Evolutionary conservation across 805 yeast species (phyloP), one percentile per base, ranked within the genome.

Genomic region (Barnettozyma pratensis): DNA sequence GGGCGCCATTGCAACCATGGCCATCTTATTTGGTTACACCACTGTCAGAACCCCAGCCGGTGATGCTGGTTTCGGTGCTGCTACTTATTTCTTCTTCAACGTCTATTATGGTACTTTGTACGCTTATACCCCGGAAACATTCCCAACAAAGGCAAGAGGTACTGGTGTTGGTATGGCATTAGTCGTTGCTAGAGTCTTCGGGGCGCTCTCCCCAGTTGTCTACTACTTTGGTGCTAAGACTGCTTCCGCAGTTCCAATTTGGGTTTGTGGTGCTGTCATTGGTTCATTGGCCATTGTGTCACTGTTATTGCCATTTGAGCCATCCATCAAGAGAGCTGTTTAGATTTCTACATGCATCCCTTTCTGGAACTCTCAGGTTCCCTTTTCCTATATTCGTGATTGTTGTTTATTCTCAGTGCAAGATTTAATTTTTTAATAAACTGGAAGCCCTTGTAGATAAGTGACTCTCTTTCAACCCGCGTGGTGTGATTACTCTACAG

Each of bases 71-170:
- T 69, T 74, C 44, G 67, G 71, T 35, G 63, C 76, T 10, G 74
- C 75, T 35, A 77, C 83, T 19, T 79, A 76, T 51, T 63, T 74
- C 59, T 68, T 70, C 48, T 57, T 73, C 49, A 69, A 73, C 61
- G 68, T 79, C 48, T 77, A 77, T 58, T 81, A 78, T 59, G 84
- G 81, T 5, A 75, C 77, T 26, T 64, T 82, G 25, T 82, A 80
- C 57, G 87, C 86, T 5, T 81, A 79, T 58, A 80, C 86, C 4
- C 87, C 87, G 0, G 85, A 82, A 58, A 76, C 79, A 27, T 73
- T 82, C 62, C 82, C 82, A 37, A 65, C 78, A 0, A 62, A 68
- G 45, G 70, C 73, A 19, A 65, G 79, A 61, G 81, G 82, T 12
- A 81, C 87, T 1, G 87, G 83, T 41, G 75, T 76, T 39, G 83